Evolutionary conservation across 495 filamentous ascomycete species (phyloP).

Genomic region (Neurospora discreta): DNA sequence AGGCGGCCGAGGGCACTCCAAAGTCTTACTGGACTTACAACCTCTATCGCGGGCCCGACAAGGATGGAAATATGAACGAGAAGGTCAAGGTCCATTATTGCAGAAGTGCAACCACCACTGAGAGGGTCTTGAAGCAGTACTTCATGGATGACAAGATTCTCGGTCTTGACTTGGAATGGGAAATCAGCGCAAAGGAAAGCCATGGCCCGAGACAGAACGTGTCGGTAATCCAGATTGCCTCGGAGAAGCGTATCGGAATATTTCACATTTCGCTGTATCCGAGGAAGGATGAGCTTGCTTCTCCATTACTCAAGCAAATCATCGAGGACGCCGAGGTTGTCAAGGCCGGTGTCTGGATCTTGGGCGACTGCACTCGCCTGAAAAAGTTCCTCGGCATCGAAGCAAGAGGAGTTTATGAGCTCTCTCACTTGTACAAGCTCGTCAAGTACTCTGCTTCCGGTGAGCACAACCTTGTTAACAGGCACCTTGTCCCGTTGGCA

Average conservation of each 20-base stretch:
- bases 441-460: constrained; percentile 46
- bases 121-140: constrained; percentile 49
- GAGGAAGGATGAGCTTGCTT: constrained; percentile 47
- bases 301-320: constrained; percentile 56
- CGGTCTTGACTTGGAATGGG: constrained; percentile 86
- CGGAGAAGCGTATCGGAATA: constrained; percentile 63
- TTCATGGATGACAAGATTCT: constrained; percentile 61
- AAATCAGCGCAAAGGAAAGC: constrained; percentile 31
- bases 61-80: constrained; percentile 20
- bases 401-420: constrained; percentile 57
- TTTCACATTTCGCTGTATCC: constrained; percentile 64
- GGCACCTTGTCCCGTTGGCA: constrained; percentile 51
- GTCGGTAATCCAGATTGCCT: constrained; percentile 71
- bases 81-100: constrained; percentile 67
- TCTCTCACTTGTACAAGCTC: constrained; percentile 69
- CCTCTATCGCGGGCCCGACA: constrained; percentile 42
- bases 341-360: constrained; percentile 70
- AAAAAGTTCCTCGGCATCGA: constrained; percentile 53
- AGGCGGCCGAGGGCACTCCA: constrained; percentile 25
- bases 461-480: constrained; percentile 48
- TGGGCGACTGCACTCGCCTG: constrained; percentile 62
- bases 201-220: constrained; percentile 51
- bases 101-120: constrained; percentile 49
- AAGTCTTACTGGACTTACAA: constrained; percentile 56
- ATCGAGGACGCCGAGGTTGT: constrained; percentile 58